Conservation (phyloP, 495 filamentous ascomycete species). For the Aspergillus panamensis region DNA sequence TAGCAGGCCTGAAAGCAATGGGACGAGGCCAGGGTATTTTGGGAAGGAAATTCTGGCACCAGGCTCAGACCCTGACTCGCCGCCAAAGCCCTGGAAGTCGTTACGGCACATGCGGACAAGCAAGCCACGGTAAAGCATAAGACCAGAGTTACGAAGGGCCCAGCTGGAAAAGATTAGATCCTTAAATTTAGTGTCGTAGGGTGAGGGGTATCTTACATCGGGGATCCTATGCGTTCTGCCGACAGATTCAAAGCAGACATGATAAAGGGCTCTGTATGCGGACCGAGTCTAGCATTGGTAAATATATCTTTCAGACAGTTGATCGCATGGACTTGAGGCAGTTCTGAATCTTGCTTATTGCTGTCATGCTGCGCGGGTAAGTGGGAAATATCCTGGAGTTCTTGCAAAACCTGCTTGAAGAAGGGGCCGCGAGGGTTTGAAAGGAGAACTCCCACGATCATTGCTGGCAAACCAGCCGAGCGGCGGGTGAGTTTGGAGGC, state of each 20-base stretch:
- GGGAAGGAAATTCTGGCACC: constrained; percentile 46
- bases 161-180: constrained; percentile 51
- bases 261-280: constrained; percentile 61
- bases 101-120: constrained; percentile 62
- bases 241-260: constrained; percentile 71
- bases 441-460: constrained; percentile 71
- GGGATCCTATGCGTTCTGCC: constrained; percentile 61
- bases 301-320: constrained; percentile 90
- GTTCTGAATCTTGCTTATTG: constrained; percentile 48
- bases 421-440: constrained; percentile 39
- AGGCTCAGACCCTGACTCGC: constrained; percentile 41
- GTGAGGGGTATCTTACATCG: constrained; percentile 47
- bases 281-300: constrained; percentile 66
- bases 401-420: constrained; percentile 48
- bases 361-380: constrained; percentile 46
- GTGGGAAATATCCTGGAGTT: constrained; percentile 57
- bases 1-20: constrained; percentile 65
- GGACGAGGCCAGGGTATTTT: constrained; percentile 67
- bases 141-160: constrained; percentile 88
- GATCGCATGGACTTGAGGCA: constrained; percentile 90
- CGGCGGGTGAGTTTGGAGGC: constrained; percentile 77
- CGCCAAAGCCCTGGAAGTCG: constrained; percentile 40
- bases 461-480: constrained; percentile 84
- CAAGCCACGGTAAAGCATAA: constrained; percentile 82
- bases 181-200: not conserved